Conservation (phyloP, 1,139 yeast genomes). For the Suhomyces kunorum region DNA sequence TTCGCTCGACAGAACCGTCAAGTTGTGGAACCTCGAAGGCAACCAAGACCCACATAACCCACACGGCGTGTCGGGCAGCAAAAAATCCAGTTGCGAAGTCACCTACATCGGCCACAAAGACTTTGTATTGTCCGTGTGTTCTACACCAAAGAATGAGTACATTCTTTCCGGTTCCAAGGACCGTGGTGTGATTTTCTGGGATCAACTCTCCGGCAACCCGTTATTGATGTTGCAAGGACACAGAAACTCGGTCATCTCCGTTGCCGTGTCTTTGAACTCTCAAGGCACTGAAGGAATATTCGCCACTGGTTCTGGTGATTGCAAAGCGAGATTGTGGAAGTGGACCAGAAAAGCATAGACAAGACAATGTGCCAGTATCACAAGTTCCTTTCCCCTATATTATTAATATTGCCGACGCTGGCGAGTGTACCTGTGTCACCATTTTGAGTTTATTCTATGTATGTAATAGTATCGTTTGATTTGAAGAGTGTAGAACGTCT, state of each 20-base stretch:
- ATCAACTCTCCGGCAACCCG: conserved; percentile 88
- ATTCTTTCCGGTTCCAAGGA: conserved; percentile 94
- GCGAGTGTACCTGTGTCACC: background rate
- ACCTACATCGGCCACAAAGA: conserved; percentile 97
- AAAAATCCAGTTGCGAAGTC: conserved; percentile 75
- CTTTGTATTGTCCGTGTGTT: conserved; percentile 90
- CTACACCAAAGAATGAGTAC: conserved; percentile 92
- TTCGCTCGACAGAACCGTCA: conserved; percentile 92
- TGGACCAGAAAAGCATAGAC: conserved; percentile 44
- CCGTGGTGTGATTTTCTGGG: conserved; percentile 98
- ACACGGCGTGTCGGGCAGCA: conserved; percentile 27
- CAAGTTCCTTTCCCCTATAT: conserved; percentile 2
- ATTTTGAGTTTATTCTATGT: conserved; percentile 10
- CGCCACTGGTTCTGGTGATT: conserved; percentile 98
- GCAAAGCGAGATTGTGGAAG: conserved; percentile 96
- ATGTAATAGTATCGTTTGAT: conserved; percentile 12
- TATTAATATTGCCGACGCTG: conserved; percentile 4
- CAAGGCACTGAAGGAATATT: conserved; percentile 73
- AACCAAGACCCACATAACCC: conserved; percentile 51
- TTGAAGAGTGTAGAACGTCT: background rate
- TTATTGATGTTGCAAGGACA: conserved; percentile 96
- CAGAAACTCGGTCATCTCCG: conserved; percentile 92
- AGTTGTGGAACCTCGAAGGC: conserved; percentile 85
- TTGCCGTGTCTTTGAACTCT: conserved; percentile 81
- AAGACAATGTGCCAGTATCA: conserved; percentile 2